These are phyloP conservation scores for Daedaleopsis sinensis DNA, from an alignment of 768 basidiomycete species.

Conservation along the genomic window DNA sequence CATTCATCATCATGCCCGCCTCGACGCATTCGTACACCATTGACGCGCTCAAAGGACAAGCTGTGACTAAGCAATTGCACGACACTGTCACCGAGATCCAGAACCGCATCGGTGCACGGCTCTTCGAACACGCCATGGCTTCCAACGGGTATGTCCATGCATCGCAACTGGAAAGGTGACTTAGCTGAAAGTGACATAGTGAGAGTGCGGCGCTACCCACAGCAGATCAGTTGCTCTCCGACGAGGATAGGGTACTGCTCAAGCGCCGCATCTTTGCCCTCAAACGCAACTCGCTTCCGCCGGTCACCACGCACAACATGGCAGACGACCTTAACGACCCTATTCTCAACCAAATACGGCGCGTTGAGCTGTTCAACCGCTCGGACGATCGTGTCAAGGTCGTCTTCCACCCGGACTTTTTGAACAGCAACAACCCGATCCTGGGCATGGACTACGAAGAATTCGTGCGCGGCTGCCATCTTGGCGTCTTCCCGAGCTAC, in stretches of 20 bases:
- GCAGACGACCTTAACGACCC: slow-evolving; percentile 90
- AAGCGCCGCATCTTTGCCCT: slow-evolving; percentile 97
- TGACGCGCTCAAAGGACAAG: slow-evolving; percentile 96
- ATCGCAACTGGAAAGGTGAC: neutral
- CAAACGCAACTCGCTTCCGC: slow-evolving; percentile 92
- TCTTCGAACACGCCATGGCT: slow-evolving; percentile 93
- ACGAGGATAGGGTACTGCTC: slow-evolving; percentile 91
- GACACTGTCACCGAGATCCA: slow-evolving; percentile 98
- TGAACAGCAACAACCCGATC: slow-evolving; percentile 98
- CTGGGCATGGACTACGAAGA: slow-evolving; percentile 98
- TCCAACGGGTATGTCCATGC: slow-evolving; percentile 76
- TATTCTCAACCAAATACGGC: slow-evolving; percentile 91
- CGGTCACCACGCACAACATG: slow-evolving; percentile 99
- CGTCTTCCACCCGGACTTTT: slow-evolving; percentile 97
- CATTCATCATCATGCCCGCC: slow-evolving; percentile 99
- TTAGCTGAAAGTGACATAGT: slow-evolving; percentile 35
- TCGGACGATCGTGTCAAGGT: slow-evolving; percentile 92
- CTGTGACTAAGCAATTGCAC: slow-evolving; percentile 93
- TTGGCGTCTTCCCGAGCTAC: slow-evolving; percentile 98
- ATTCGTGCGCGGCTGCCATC: slow-evolving; percentile 96
- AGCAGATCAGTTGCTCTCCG: slow-evolving; percentile 77
- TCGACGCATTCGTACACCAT: slow-evolving; percentile 95
- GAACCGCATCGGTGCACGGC: slow-evolving; percentile 84
- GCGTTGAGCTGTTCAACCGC: slow-evolving; percentile 92
- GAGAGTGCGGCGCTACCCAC: slow-evolving; percentile 77